Evolutionary conservation across 495 filamentous ascomycete genomes (phyloP).

Genomic region (Podospora comata): DNA sequence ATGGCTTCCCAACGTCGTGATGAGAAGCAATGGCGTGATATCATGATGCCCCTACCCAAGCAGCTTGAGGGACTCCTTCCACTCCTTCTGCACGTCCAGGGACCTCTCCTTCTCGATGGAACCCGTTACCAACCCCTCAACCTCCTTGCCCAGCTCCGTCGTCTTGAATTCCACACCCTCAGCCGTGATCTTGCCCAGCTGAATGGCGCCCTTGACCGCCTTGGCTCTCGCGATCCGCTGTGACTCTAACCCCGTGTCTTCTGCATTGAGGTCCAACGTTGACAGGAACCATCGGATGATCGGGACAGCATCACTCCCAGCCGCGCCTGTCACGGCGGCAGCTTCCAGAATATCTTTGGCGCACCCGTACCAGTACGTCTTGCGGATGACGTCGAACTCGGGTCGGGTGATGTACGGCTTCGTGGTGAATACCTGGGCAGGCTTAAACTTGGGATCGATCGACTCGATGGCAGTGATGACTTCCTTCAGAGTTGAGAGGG

Average conservation of each 20-base stretch:
- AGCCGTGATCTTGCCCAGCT: constrained; percentile 28
- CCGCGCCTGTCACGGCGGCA: constrained; percentile 12
- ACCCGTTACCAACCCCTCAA: constrained; percentile 28
- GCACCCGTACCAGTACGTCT: constrained; percentile 37
- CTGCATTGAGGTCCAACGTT: constrained; percentile 39
- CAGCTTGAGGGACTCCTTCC: constrained; percentile 25
- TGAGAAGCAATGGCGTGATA: not conserved
- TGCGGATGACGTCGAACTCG: constrained; percentile 29
- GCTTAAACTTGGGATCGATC: constrained; percentile 14
- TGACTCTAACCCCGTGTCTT: constrained; percentile 36
- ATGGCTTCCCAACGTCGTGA: not conserved
- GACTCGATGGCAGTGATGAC: constrained; percentile 30
- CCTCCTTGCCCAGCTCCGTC: constrained; percentile 18
- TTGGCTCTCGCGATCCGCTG: constrained; percentile 41
- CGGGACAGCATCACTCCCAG: constrained; percentile 20
- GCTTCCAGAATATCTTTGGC: constrained; percentile 32
- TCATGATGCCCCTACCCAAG: constrained; percentile 16
- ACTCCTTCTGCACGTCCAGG: constrained; percentile 42
- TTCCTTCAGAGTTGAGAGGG: constrained; percentile 32
- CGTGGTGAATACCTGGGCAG: not conserved
- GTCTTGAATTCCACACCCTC: constrained; percentile 7
- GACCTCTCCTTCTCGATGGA: constrained; percentile 40
- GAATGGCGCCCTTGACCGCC: constrained; percentile 33
- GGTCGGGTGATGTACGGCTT: constrained; percentile 29
- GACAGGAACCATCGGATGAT: constrained; percentile 36